Base-by-base conservation (phyloP, 768 basidiomycete genomes). In the Trametes cubensis region DNA sequence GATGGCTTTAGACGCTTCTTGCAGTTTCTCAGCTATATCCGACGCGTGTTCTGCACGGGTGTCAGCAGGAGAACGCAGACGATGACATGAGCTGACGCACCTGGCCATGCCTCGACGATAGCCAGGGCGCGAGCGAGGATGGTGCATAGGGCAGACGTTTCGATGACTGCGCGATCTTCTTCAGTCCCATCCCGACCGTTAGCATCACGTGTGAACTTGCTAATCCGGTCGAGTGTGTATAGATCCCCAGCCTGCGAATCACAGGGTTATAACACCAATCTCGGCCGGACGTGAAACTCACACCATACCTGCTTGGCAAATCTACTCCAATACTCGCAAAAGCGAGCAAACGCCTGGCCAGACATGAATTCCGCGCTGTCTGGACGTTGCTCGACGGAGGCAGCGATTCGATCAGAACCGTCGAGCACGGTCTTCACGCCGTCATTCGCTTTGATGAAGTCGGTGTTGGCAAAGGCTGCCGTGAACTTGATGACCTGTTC, bases 251-350 rank as follows among this genome's bases (percentile, higher is more conserved):
- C 51, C 69, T 70, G 26, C 20, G 25, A 1, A 7, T 30, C 13
- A 39, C 4, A 50, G 6, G 20, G 23, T 34, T 7, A n/a, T 10
- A 14, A n/a, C 30, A 30, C 18, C 2, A 20, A n/a, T 23, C 21
- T 14, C 20, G 20, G 10, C 34, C 10, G 10, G 34, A 25, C 14
- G 30, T 45, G 3, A 7, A 41, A 44, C 4, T 54, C 51, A 69
- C 46, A 3, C 57, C 79, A 59, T 50, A 88, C 91, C 76, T 79
- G 79, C 67, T 83, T 84, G 0, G 90, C 89, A 64, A 91, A 83
- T 20, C 74, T 76, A 66, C 85, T 80, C 85, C 91, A 91, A 56
- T 83, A 85, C 64, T 92, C 89, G 69, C 89, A 91, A 70, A 89
- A 83, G 8, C 77, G 76, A 15, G 83, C 62, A 67, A 89, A 93